phyloP scores from a whole-genome alignment of 2,329 filamentous ascomycete species.

The Anisogramma anomala region DNA sequence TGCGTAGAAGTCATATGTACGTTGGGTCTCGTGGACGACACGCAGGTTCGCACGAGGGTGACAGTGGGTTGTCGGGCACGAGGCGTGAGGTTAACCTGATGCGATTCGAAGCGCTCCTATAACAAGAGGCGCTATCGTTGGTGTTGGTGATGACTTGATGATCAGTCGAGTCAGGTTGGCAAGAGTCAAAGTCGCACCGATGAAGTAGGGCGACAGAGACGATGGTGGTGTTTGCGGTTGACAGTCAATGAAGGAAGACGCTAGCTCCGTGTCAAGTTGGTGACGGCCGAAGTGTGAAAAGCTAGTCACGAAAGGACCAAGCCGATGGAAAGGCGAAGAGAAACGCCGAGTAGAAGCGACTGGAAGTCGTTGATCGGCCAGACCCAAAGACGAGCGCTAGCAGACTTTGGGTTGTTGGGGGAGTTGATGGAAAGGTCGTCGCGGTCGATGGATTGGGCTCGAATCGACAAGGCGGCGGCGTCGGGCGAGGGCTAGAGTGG shows the following conservation, averaged over 20 bases:
- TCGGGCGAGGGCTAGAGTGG: too few relatives aligned
- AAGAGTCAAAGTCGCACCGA: neutral
- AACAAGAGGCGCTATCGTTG: neutral
- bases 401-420: too few relatives aligned
- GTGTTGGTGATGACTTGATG: neutral
- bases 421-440: constrained; percentile 1
- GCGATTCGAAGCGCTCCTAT: neutral
- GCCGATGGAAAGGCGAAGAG: neutral
- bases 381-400: neutral
- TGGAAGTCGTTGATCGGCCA: neutral
- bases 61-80: neutral
- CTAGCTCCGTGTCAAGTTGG: neutral
- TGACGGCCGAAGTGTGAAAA: too few relatives aligned
- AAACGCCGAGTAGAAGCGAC: neutral
- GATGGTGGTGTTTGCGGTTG: neutral
- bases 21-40: constrained; percentile 15
- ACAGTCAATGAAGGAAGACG: neutral
- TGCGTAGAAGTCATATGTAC: constrained; percentile 51
- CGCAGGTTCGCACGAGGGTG: constrained; percentile 8
- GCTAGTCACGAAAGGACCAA: too few relatives aligned
- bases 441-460: constrained; percentile 10
- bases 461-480: constrained; percentile 1
- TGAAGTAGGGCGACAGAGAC: neutral
- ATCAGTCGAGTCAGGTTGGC: neutral
- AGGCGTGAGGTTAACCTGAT: neutral